These are phyloP conservation scores for Seiridium cupressi DNA, from an alignment of 2,329 filamentous ascomycete species.

Conservation along the genomic window DNA sequence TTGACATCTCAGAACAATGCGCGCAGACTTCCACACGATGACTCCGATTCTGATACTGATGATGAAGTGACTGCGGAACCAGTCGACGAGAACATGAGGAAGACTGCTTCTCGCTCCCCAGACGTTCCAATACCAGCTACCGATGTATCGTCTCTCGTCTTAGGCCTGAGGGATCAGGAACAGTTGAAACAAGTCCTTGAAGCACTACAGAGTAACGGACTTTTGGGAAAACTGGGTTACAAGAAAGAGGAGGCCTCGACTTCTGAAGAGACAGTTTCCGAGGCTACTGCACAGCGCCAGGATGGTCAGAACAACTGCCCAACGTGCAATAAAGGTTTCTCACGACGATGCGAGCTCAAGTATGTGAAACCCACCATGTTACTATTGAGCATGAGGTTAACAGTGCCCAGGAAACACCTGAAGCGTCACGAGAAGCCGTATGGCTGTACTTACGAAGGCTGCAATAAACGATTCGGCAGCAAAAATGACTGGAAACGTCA, in stretches of 20 bases:
- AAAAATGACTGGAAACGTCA: conserved; percentile 95
- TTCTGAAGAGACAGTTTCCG: conserved; percentile 11
- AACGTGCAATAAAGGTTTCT: conserved; percentile 45
- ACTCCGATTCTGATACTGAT: not conserved
- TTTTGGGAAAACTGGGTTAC: conserved; percentile 20
- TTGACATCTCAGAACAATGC: not conserved
- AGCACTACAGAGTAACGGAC: conserved; percentile 18
- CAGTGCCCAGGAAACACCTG: conserved; percentile 67
- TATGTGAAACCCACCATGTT: conserved; percentile 28
- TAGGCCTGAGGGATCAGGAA: conserved; percentile 14
- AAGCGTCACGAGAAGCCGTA: conserved; percentile 82
- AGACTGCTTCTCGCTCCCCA: not conserved
- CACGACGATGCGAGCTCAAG: conserved; percentile 56
- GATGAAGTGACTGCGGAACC: not conserved
- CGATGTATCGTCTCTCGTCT: not conserved
- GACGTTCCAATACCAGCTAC: not conserved
- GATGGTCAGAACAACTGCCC: conserved; percentile 29
- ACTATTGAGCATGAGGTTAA: conserved; percentile 12
- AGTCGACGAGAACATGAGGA: not conserved
- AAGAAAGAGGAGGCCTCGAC: conserved; percentile 18
- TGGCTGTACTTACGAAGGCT: conserved; percentile 71
- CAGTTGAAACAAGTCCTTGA: conserved; percentile 19
- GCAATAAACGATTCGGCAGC: conserved; percentile 76
- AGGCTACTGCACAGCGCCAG: conserved; percentile 12
- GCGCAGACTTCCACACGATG: not conserved